Conservation (phyloP, 805 yeast genomes). For the Cyberlindnera lachancei region DNA sequence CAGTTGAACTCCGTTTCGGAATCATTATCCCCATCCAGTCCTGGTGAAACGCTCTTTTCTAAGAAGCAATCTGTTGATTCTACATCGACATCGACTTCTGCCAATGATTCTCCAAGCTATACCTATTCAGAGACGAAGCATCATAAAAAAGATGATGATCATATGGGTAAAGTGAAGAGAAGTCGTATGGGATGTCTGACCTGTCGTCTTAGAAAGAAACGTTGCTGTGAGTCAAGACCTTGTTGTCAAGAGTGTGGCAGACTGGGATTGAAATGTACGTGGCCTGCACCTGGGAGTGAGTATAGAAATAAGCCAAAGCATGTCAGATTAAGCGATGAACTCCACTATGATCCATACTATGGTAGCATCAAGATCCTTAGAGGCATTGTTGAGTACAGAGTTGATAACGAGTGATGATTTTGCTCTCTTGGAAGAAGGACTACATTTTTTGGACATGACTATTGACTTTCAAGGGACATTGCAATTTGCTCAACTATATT, state of each 20-base stretch:
- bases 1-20: no score
- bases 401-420: no score
- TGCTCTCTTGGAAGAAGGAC: no score
- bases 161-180: slow-evolving; percentile 27
- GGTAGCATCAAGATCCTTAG: slow-evolving; percentile 56
- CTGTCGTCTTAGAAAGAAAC: slow-evolving; percentile 68
- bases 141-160: slow-evolving; percentile 1
- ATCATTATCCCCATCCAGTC: slow-evolving; percentile 2
- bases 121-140: slow-evolving; percentile 3
- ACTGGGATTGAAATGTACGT: slow-evolving; percentile 54
- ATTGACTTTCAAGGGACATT: no score
- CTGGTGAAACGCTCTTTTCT: slow-evolving; percentile 5
- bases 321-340: slow-evolving; percentile 40
- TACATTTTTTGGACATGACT: no score
- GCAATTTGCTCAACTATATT: no score
- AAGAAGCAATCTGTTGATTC: slow-evolving; percentile 6
- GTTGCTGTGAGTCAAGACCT: slow-evolving; percentile 70
- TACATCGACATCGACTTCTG: slow-evolving; percentile 1
- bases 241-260: slow-evolving; percentile 61
- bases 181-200: slow-evolving; percentile 72
- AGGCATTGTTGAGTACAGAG: slow-evolving; percentile 48
- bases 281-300: slow-evolving; percentile 63
- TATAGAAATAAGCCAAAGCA: slow-evolving; percentile 42
- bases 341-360: slow-evolving; percentile 45
- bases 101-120: slow-evolving; percentile 7